phyloP scores from a whole-genome alignment of 202 grass and related monocot species.

The Musa balbisiana region DNA sequence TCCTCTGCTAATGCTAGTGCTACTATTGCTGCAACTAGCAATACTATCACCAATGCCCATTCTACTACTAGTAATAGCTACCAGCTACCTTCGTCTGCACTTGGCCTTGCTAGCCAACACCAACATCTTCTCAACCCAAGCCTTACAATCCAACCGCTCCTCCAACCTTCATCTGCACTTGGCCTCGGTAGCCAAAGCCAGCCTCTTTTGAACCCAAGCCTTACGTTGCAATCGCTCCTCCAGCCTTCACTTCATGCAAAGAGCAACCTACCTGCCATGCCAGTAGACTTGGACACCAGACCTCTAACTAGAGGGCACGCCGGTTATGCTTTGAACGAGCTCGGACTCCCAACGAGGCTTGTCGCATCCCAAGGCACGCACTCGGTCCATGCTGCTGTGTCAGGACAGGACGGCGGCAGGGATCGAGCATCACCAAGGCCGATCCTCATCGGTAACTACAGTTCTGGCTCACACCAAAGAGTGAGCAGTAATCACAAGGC shows the following conservation, averaged over 20 bases:
- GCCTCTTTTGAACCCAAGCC: background rate
- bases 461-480: background rate
- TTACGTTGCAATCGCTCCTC: slow-evolving; percentile 1
- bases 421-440: background rate
- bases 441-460: background rate
- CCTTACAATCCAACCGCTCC: background rate
- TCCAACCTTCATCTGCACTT: background rate
- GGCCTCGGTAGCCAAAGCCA: background rate
- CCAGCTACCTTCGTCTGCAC: background rate
- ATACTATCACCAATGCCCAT: background rate
- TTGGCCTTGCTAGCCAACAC: background rate
- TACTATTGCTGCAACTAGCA: background rate
- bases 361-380: background rate
- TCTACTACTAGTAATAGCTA: too few relatives aligned
- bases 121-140: background rate
- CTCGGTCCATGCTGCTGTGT: too few relatives aligned
- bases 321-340: too few relatives aligned
- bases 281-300: background rate
- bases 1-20: too few relatives aligned
- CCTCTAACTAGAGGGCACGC: background rate
- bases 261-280: background rate
- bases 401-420: background rate
- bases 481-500: background rate
- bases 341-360: background rate
- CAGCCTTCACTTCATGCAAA: background rate